Evolutionary conservation across 306 rosid genomes (phyloP).

Genomic region (Cucumis cinereus): DNA sequence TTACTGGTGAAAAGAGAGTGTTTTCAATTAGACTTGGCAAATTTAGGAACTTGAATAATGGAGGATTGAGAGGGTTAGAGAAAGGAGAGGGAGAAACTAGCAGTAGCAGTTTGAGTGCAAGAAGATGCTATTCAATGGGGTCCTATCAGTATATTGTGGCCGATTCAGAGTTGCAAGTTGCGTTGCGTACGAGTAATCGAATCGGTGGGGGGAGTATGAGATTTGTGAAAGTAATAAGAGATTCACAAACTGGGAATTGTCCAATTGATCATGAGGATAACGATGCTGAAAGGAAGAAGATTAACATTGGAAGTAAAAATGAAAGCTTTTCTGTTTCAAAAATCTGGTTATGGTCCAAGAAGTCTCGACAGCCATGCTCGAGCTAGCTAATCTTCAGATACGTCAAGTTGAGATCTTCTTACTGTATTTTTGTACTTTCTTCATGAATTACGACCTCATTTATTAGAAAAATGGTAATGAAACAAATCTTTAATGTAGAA

Average conservation of each 20-base stretch:
- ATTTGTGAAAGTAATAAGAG: slow-evolving; percentile 44
- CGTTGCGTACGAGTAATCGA: slow-evolving; percentile 35
- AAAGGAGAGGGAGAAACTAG: slow-evolving; percentile 52
- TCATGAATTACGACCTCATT: not conserved
- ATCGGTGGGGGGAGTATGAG: slow-evolving; percentile 31
- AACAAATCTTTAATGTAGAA: not conserved
- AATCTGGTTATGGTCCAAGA: slow-evolving; percentile 90
- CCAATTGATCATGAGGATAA: slow-evolving; percentile 36
- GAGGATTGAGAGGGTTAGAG: slow-evolving; percentile 15
- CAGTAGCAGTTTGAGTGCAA: slow-evolving; percentile 49
- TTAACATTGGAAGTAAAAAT: slow-evolving; percentile 60
- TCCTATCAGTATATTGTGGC: slow-evolving; percentile 79
- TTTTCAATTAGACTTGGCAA: slow-evolving; percentile 82
- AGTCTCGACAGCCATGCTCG: slow-evolving; percentile 46
- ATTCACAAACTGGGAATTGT: slow-evolving; percentile 29
- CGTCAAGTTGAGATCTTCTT: slow-evolving; percentile 10
- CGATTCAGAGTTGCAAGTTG: slow-evolving; percentile 71
- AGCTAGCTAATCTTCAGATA: slow-evolving; percentile 18
- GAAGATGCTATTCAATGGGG: slow-evolving; percentile 95
- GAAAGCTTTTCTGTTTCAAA: slow-evolving; percentile 89
- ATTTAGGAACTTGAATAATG: slow-evolving; percentile 48
- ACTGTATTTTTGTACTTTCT: not conserved
- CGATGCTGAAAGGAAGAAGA: slow-evolving; percentile 52
- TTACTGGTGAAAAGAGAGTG: slow-evolving; percentile 50
- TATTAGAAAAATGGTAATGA: not conserved